Evolutionary conservation across 805 yeast genomes (phyloP).

Genomic region (Saccharomyces eubayanus): DNA sequence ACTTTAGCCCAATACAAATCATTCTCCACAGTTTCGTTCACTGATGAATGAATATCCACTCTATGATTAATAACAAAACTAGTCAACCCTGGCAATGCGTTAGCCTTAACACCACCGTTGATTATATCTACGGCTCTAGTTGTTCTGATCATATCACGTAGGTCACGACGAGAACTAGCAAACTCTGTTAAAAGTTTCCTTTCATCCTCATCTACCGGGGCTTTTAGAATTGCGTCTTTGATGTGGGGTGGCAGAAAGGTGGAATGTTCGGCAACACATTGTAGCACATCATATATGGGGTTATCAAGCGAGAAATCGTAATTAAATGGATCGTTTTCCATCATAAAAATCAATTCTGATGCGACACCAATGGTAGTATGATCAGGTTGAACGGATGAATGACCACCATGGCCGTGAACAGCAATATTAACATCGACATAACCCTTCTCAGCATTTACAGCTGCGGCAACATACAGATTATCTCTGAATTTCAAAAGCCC

Average conservation of each 20-base stretch:
- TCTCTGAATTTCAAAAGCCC: slow-evolving; percentile 32
- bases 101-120: slow-evolving; percentile 56
- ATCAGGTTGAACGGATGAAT: slow-evolving; percentile 51
- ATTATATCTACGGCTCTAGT: slow-evolving; percentile 50
- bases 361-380: slow-evolving; percentile 70
- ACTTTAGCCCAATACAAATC: slow-evolving; percentile 29
- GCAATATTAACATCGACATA: slow-evolving; percentile 36
- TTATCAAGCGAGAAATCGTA: slow-evolving; percentile 42
- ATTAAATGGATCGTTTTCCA: slow-evolving; percentile 45
- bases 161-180: slow-evolving; percentile 6
- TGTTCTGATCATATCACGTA: slow-evolving; percentile 36
- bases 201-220: slow-evolving; percentile 8
- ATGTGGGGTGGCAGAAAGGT: slow-evolving; percentile 6
- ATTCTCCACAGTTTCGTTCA: slow-evolving; percentile 33
- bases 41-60: slow-evolving; percentile 42
- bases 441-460: slow-evolving; percentile 52
- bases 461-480: slow-evolving; percentile 41
- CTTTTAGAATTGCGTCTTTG: slow-evolving; percentile 8
- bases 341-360: slow-evolving; percentile 42
- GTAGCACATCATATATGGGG: slow-evolving; percentile 49
- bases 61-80: slow-evolving; percentile 48
- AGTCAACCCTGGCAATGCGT: slow-evolving; percentile 58
- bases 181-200: slow-evolving; percentile 4
- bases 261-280: slow-evolving; percentile 49
- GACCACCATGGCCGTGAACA: slow-evolving; percentile 45